phyloP scores from a whole-genome alignment of 192 early-diverging fungal species.

The Coemansia sp. region DNA sequence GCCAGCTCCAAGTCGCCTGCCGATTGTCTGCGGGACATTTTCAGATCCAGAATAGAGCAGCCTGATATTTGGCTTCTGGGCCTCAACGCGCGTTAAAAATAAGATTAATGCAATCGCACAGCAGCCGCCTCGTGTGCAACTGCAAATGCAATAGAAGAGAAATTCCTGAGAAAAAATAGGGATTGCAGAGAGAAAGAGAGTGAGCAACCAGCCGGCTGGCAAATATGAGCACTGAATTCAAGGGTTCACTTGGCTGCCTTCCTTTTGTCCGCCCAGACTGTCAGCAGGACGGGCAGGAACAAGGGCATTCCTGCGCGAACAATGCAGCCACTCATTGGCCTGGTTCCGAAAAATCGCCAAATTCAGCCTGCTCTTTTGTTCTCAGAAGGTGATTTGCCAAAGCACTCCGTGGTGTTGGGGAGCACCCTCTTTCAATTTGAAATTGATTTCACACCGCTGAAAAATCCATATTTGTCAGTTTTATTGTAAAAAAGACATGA shows the following conservation, averaged over 20 bases:
- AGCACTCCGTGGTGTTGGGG: background rate
- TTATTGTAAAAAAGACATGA: no score
- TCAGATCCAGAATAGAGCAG: background rate
- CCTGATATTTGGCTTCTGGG: background rate
- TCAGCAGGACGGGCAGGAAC: constrained; percentile 1
- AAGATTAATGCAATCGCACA: constrained; percentile 1
- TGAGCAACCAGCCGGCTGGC: background rate
- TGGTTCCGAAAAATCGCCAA: background rate
- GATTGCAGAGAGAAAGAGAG: background rate
- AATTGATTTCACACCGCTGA: no score
- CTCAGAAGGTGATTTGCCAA: background rate
- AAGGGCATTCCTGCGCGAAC: background rate
- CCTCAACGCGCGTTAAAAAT: background rate
- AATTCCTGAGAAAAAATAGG: background rate
- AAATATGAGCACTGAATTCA: background rate
- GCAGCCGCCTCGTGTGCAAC: background rate
- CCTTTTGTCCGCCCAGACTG: background rate
- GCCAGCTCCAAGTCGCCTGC: background rate
- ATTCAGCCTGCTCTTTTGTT: background rate
- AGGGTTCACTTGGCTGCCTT: background rate
- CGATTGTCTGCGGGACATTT: constrained; percentile 5
- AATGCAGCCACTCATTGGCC: background rate
- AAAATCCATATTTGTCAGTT: no score
- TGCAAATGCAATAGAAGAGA: constrained; percentile 5
- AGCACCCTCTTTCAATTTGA: background rate